These are phyloP conservation scores for Trichoderma breve DNA, from an alignment of 2,329 filamentous ascomycete species.

Conservation along the genomic window DNA sequence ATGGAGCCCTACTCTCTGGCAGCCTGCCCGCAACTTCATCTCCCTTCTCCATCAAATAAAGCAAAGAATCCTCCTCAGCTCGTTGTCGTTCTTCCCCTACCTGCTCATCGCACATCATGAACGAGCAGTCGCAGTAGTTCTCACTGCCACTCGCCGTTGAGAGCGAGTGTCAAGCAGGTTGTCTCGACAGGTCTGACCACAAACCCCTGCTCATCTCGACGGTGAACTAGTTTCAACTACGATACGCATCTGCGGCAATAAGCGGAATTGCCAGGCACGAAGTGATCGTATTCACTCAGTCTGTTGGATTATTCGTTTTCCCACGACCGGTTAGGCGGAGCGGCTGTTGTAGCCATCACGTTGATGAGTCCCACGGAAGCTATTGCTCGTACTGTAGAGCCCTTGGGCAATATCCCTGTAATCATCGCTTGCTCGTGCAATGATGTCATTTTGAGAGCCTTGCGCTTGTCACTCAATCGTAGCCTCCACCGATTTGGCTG, in stretches of 20 bases:
- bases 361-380: not conserved
- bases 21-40: not conserved
- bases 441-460: not conserved
- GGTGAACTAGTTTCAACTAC: not conserved
- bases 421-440: conserved; percentile 31
- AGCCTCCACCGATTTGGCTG: conserved; percentile 76
- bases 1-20: not conserved
- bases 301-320: not conserved
- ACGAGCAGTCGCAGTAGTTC: not conserved
- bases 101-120: not conserved
- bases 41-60: not conserved
- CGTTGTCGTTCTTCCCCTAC: not conserved
- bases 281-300: not conserved
- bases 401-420: conserved; percentile 25
- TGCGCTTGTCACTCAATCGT: conserved; percentile 44
- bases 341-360: conserved; percentile 8
- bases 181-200: conserved; percentile 1
- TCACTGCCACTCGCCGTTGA: not conserved
- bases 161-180: not conserved
- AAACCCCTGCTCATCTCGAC: conserved; percentile 1
- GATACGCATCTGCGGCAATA: conserved; percentile 5
- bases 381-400: conserved; percentile 12
- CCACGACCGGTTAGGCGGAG: conserved; percentile 9
- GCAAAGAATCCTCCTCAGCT: not conserved
- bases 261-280: not conserved